These are phyloP conservation scores for Athelia psychrophila DNA, from an alignment of 1,284 basidiomycete species.

Conservation along the genomic window DNA sequence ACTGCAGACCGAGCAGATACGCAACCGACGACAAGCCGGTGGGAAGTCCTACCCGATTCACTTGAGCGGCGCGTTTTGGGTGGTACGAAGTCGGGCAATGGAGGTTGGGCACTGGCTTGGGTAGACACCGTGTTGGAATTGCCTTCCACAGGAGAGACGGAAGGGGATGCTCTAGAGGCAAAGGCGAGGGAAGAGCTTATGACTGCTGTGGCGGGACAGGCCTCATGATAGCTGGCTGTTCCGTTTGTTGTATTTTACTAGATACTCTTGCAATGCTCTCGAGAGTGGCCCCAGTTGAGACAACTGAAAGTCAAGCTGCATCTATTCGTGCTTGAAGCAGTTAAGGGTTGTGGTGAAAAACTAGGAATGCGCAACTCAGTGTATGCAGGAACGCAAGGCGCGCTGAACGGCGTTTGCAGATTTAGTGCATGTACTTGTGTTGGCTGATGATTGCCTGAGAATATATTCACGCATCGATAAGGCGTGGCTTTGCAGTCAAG, in stretches of 20 bases:
- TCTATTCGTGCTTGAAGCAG: too few relatives aligned
- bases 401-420: too few relatives aligned
- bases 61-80: slow-evolving; percentile 51
- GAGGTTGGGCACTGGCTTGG: slow-evolving; percentile 76
- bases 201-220: neutral
- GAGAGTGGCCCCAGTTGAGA: too few relatives aligned
- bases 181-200: neutral
- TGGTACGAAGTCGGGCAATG: slow-evolving; percentile 70
- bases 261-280: too few relatives aligned
- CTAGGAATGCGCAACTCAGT: too few relatives aligned
- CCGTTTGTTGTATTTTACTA: neutral
- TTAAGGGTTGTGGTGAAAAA: too few relatives aligned
- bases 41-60: slow-evolving; percentile 53
- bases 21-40: slow-evolving; percentile 63
- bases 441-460: too few relatives aligned
- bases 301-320: too few relatives aligned
- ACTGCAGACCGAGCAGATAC: slow-evolving; percentile 64
- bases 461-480: too few relatives aligned
- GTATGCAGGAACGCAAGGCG: too few relatives aligned
- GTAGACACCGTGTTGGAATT: slow-evolving; percentile 71
- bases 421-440: too few relatives aligned
- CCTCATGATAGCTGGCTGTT: neutral
- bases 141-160: slow-evolving; percentile 7
- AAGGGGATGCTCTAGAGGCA: neutral
- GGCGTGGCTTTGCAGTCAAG: too few relatives aligned